Evolutionary conservation across 257 asterid genomes (phyloP).

Genomic region (Eustoma russellianum): DNA sequence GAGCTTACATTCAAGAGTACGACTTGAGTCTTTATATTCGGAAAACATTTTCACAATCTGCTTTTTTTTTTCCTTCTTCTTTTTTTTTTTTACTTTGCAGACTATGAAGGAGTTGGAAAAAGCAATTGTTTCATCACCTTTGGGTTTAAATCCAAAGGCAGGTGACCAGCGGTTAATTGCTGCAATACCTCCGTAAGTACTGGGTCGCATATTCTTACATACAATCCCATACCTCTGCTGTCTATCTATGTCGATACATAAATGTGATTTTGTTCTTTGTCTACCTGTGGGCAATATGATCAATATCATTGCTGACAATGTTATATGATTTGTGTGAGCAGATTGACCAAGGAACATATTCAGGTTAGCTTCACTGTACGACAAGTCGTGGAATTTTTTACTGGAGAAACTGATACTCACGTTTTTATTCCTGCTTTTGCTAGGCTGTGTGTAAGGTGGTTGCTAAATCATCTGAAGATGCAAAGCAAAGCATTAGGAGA

Average conservation of each 20-base stretch:
- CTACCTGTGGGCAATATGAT: background rate
- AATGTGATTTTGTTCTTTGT: background rate
- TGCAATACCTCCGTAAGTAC: conserved; percentile 88
- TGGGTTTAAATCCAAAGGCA: conserved; percentile 80
- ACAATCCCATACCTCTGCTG: background rate
- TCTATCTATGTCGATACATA: background rate
- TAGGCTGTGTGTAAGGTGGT: conserved; percentile 95
- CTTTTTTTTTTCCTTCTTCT: background rate
- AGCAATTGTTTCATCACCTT: conserved; percentile 75
- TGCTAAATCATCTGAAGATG: conserved; percentile 84
- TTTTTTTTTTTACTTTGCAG: conserved; percentile 26
- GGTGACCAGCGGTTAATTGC: conserved; percentile 65
- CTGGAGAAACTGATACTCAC: conserved; percentile 4
- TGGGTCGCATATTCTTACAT: conserved; percentile 1
- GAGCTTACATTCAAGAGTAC: background rate
- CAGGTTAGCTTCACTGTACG: conserved; percentile 45
- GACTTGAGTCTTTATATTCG: background rate
- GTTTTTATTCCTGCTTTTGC: conserved; percentile 10
- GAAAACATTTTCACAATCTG: background rate
- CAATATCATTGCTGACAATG: conserved; percentile 10
- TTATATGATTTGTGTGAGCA: conserved; percentile 31
- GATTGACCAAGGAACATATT: conserved; percentile 91
- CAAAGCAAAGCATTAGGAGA: conserved; percentile 87
- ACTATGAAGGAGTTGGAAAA: conserved; percentile 83
- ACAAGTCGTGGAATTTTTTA: conserved; percentile 10